A percentile compares a stretch with the other conserved stretches of the same genome.
phyloP scores from a whole-genome alignment of 805 yeast genomes.

The Candida parachauliodes region DNA sequence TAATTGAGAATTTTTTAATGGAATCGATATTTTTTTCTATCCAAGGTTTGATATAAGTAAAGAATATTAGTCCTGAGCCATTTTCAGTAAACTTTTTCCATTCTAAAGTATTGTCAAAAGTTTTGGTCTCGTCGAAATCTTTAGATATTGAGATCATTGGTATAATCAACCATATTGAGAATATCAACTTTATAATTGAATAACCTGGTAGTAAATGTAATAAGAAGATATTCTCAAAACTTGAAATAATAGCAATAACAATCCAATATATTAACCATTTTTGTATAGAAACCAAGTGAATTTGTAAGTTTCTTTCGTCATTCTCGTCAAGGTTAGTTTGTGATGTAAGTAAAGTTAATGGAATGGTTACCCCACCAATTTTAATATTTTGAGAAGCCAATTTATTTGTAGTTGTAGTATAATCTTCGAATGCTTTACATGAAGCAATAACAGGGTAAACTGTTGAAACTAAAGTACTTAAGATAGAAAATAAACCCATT shows the following conservation, averaged over 20 bases:
- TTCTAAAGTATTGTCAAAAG: conserved; percentile 16
- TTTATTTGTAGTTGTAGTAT: conserved; percentile 27
- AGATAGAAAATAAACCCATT: conserved; percentile 17
- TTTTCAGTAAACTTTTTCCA: conserved; percentile 26
- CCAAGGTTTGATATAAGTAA: conserved; percentile 25
- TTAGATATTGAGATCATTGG: conserved; percentile 27
- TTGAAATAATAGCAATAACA: conserved; percentile 43
- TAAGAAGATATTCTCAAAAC: conserved; percentile 43
- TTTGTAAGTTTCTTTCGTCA: conserved; percentile 16
- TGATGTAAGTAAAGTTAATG: conserved; percentile 13
- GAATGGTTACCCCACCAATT: conserved; percentile 37
- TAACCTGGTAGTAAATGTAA: conserved; percentile 53
- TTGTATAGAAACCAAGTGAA: conserved; percentile 26
- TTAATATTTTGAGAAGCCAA: conserved; percentile 28
- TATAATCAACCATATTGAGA: conserved; percentile 59
- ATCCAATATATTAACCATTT: conserved; percentile 62
- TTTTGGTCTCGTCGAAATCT: conserved; percentile 8
- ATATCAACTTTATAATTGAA: conserved; percentile 42
- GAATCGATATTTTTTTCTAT: conserved; percentile 8
- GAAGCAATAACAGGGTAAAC: conserved; percentile 61
- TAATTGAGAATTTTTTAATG: conserved; percentile 4
- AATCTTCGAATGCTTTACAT: conserved; percentile 49
- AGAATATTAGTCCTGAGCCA: conserved; percentile 35
- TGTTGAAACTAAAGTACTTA: conserved; percentile 37
- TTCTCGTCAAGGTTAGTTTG: conserved; percentile 15